phyloP scores from a whole-genome alignment of 768 basidiomycete species.

The Boletus sp. region DNA sequence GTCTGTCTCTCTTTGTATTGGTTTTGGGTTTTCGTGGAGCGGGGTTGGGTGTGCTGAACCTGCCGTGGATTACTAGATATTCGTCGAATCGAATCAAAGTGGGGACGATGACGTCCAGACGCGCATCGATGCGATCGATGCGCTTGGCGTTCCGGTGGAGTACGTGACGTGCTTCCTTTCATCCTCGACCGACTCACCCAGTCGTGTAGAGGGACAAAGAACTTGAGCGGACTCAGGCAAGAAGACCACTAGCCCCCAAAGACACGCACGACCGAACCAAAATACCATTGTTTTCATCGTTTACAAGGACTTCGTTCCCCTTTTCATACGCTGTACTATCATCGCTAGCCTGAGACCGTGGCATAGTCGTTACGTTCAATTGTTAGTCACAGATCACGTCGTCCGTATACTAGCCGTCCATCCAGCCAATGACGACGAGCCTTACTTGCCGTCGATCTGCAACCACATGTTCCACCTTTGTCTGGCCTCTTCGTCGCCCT shows the following conservation, averaged over 20 bases:
- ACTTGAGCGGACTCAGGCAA: conserved; percentile 38
- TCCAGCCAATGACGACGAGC: background rate
- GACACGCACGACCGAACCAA: background rate
- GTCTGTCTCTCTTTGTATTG: too few relatives aligned
- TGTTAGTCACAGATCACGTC: conserved; percentile 5
- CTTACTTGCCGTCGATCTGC: conserved; percentile 69
- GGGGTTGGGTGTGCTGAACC: conserved; percentile 4
- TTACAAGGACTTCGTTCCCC: background rate
- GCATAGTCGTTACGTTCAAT: background rate
- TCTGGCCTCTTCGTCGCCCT: conserved; percentile 70
- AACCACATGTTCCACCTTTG: conserved; percentile 83
- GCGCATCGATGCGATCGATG: conserved; percentile 64
- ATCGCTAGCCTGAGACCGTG: background rate
- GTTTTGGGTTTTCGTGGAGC: too few relatives aligned
- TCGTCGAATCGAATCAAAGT: conserved; percentile 66
- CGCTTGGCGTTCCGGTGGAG: conserved; percentile 60
- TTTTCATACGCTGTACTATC: background rate
- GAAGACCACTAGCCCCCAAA: conserved; percentile 25
- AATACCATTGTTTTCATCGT: background rate
- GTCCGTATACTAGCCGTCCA: background rate
- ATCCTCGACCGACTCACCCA: conserved; percentile 2
- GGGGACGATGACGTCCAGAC: conserved; percentile 52
- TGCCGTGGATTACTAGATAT: conserved; percentile 49
- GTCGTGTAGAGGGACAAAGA: conserved; percentile 35
- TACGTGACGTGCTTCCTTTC: conserved; percentile 32